Evolutionary conservation across 768 basidiomycete species (phyloP).

Genomic region (Leccinum longicurvipes): DNA sequence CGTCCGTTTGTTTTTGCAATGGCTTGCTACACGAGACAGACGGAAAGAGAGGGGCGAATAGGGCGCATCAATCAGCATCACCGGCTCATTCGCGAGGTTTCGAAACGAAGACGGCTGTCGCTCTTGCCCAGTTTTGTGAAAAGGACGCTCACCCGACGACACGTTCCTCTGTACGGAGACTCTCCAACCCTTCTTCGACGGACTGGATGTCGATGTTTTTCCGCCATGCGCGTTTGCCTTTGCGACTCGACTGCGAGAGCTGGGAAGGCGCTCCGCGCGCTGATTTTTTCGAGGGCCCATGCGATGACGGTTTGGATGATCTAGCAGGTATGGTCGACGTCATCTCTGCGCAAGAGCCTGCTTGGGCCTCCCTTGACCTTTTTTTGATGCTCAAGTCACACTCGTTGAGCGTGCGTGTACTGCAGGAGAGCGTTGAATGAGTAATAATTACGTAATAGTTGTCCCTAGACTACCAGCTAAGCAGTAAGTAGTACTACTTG

Average conservation of each 20-base stretch:
- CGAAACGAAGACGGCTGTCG: neutral
- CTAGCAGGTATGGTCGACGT: neutral
- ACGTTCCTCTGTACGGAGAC: slow-evolving; percentile 75
- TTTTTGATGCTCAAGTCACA: neutral
- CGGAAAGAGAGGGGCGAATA: neutral
- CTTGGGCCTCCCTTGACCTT: neutral
- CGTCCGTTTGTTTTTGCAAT: slow-evolving; percentile 64
- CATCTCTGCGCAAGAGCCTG: slow-evolving; percentile 4
- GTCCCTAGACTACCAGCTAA: neutral
- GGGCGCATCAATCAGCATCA: neutral
- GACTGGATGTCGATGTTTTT: slow-evolving; percentile 87
- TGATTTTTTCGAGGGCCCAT: slow-evolving; percentile 2
- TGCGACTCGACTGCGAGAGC: slow-evolving; percentile 65
- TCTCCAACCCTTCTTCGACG: slow-evolving; percentile 75
- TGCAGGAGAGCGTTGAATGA: no score
- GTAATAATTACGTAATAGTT: neutral
- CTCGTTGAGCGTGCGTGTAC: no score
- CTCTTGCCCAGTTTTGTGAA: neutral
- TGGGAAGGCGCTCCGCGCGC: slow-evolving; percentile 28
- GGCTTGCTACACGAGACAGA: neutral
- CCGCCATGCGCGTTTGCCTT: slow-evolving; percentile 91
- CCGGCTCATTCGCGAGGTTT: neutral
- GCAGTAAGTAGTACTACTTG: no score
- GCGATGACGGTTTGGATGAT: slow-evolving; percentile 3
- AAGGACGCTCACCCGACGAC: slow-evolving; percentile 59